These are phyloP conservation scores for Quercus suber DNA, from an alignment of 306 rosid genomes.

Conservation along the genomic window DNA sequence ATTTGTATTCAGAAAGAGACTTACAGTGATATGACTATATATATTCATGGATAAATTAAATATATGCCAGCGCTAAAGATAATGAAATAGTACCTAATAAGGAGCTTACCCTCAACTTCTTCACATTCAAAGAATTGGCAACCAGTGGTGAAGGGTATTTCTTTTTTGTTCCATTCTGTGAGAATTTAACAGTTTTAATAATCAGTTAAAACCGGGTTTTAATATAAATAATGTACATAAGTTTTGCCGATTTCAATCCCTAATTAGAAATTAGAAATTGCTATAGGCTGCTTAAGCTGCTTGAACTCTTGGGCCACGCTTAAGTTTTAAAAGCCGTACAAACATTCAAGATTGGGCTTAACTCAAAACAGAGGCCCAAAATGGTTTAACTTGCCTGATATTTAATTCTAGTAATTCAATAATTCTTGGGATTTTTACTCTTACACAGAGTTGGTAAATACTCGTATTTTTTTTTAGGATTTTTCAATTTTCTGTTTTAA, in stretches of 20 bases:
- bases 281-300: neutral
- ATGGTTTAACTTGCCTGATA: neutral
- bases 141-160: slow-evolving; percentile 43
- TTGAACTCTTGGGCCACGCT: neutral
- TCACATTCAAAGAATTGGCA: slow-evolving; percentile 41
- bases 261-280: neutral
- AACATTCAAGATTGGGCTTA: neutral
- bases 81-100: slow-evolving; percentile 30
- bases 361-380: neutral
- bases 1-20: no score
- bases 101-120: slow-evolving; percentile 23
- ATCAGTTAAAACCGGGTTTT: neutral
- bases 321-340: neutral
- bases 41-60: neutral
- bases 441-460: no score
- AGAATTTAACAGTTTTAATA: neutral
- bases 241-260: no score
- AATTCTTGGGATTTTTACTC: neutral
- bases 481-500: no score
- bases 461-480: no score
- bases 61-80: neutral
- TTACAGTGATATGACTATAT: neutral
- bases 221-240: neutral
- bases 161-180: slow-evolving; percentile 40
- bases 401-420: neutral